Evolutionary conservation across 345 rosid genomes (phyloP).

Genomic region (Populus nigra): DNA sequence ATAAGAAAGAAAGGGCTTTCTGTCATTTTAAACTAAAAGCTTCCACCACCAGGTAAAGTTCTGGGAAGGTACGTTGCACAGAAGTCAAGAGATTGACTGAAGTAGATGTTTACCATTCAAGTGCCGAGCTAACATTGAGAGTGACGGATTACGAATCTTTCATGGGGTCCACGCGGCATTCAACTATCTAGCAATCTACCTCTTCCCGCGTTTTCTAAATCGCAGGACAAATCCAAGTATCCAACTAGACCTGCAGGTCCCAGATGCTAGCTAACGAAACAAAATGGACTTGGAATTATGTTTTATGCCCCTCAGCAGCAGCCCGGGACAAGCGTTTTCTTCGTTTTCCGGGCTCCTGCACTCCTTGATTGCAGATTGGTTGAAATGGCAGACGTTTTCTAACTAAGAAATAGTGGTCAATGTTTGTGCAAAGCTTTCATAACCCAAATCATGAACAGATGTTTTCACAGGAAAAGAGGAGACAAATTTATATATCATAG

Average conservation of each 20-base stretch:
- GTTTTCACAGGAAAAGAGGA: neutral
- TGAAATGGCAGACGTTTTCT: neutral
- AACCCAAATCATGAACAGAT: neutral
- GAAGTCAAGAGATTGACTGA: neutral
- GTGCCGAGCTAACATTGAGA: neutral
- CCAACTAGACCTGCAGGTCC: neutral
- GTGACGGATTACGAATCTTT: neutral
- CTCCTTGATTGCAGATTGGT: neutral
- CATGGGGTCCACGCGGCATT: slow-evolving; percentile 18
- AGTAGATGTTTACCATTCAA: neutral
- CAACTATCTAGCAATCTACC: neutral
- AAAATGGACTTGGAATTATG: neutral
- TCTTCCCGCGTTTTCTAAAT: slow-evolving; percentile 13
- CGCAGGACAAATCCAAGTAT: no score
- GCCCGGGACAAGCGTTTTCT: neutral
- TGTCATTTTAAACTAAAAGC: neutral
- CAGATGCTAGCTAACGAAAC: neutral
- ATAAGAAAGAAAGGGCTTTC: no score
- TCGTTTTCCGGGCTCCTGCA: neutral
- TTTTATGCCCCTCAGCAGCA: neutral
- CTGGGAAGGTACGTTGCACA: neutral
- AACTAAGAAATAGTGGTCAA: neutral
- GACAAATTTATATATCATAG: no score
- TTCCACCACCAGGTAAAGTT: neutral
- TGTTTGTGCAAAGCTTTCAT: neutral